Percentiles rank a stretch among this genome's conserved stretches.
Conservation (phyloP, 345 rosid species). For the Chamaenerion angustifolium region DNA sequence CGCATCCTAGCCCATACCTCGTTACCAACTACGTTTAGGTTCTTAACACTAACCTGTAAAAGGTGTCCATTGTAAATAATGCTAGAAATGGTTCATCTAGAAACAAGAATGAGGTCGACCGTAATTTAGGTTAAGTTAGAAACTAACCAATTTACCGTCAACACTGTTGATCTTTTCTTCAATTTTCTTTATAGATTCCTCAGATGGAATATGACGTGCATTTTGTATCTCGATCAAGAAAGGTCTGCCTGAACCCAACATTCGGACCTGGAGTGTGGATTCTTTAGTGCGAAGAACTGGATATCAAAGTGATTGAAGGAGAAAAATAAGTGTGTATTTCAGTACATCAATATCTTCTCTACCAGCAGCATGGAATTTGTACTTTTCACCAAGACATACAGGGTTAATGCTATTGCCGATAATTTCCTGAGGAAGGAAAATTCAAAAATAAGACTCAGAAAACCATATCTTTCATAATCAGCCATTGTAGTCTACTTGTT, state of each 20-base stretch:
- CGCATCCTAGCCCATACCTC: conserved; percentile 83
- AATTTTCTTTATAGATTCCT: conserved; percentile 36
- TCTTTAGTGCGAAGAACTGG: conserved; percentile 12
- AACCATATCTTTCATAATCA: too few species aligned
- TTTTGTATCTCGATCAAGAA: conserved; percentile 87
- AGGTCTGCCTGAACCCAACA: conserved; percentile 99
- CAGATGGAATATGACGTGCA: conserved; percentile 61
- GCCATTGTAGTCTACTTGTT: not conserved
- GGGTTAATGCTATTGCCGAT: conserved; percentile 73
- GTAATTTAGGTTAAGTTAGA: not conserved
- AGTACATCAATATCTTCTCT: conserved; percentile 96
- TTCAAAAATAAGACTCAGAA: not conserved
- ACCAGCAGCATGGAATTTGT: conserved; percentile 98
- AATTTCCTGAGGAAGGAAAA: conserved; percentile 41
- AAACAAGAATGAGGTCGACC: not conserved
- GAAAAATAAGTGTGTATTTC: conserved; percentile 1
- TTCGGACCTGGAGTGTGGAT: conserved; percentile 59
- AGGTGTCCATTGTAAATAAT: conserved; percentile 3
- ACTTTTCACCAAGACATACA: conserved; percentile 54
- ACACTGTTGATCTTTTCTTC: conserved; percentile 55
- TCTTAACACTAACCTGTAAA: conserved; percentile 63
- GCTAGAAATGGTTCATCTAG: not conserved
- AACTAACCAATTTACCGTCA: conserved; percentile 52
- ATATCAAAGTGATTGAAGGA: conserved; percentile 8
- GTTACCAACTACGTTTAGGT: conserved; percentile 49